Percentiles rank a stretch among this genome's conserved stretches.
Conservation (phyloP, 345 rosid species). For the Theobroma cacao region DNA sequence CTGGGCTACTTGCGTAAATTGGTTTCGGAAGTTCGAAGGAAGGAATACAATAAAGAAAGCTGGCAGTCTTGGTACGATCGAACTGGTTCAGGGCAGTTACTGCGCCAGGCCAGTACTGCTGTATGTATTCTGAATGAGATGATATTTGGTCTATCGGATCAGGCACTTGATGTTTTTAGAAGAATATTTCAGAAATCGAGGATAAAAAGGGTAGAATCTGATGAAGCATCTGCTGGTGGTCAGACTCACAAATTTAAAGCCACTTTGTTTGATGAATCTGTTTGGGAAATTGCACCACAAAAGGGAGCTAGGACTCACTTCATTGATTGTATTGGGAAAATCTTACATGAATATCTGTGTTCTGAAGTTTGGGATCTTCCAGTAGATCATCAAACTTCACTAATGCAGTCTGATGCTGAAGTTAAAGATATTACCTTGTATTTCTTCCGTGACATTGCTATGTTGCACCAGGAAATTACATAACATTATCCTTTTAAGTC, state of each 20-base stretch:
- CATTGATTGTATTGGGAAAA: conserved; percentile 76
- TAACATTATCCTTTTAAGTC: neutral
- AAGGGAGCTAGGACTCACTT: conserved; percentile 43
- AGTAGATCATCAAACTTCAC: conserved; percentile 41
- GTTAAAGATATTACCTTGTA: conserved; percentile 46
- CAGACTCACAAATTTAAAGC: conserved; percentile 11
- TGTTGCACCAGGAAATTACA: conserved; percentile 70
- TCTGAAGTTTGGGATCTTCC: conserved; percentile 91
- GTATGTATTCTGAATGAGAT: conserved; percentile 85
- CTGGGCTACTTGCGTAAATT: conserved; percentile 56
- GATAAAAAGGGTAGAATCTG: conserved; percentile 25
- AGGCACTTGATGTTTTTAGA: conserved; percentile 46
- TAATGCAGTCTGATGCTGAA: conserved; percentile 36
- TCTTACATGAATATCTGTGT: conserved; percentile 82
- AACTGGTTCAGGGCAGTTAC: conserved; percentile 72
- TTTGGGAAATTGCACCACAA: conserved; percentile 58
- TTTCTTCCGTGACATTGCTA: conserved; percentile 65
- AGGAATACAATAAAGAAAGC: conserved; percentile 61
- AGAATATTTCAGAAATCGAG: conserved; percentile 54
- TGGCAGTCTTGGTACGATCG: conserved; percentile 82
- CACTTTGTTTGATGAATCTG: conserved; percentile 20
- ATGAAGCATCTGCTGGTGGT: conserved; percentile 17
- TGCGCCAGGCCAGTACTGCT: conserved; percentile 82
- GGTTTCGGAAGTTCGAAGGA: conserved; percentile 68
- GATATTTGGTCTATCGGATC: conserved; percentile 76